Base-by-base conservation (phyloP, 768 basidiomycete species). In the Trametes elegans region DNA sequence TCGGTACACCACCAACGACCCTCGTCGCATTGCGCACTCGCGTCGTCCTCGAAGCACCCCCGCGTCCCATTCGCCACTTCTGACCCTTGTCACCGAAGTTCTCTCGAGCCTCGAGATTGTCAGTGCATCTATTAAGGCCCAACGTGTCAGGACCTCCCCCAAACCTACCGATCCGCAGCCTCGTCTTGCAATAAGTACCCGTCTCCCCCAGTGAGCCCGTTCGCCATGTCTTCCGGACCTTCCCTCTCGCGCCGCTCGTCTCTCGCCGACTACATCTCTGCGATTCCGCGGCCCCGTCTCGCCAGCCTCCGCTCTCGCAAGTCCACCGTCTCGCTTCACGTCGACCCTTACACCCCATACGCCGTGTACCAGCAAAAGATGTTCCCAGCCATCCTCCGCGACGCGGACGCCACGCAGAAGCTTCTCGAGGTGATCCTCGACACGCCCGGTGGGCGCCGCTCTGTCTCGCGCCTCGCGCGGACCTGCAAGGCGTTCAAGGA, bases 401-500 rank as follows among this genome's bases (percentile, higher is more conserved):
- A 89, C 63, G 74, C 79, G 16, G 84, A 83, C 36, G 80, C 80
- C 14, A 76, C 82, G 31, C 75, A 68, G 63, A 78, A 72, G 63
- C 65, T 82, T 53, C 68, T 82, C 31, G 80, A 82, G 62, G 71
- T 72, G 51, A 76, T 82, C 59, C 69, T 76, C 55, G 80, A 83
- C 44, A 69, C 80, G 7, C 81, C 87, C 5, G 80, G 77, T 60
- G 89, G 89, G 32, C 82, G 78, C 59, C 83, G 87, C 43, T 76
- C 81, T 39, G 70, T 90, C 55, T 84, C 87, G 45, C 77, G 88
- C 64, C 74, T 91, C 61, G 81, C 88, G 43, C 78, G 89, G 49
- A 89, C 88, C 41, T 90, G 88, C 71, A 82, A 78, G 59, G 81
- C 83, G n/a, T 73, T 89, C 67, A 82, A 77, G 61, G 87, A 86